Base-by-base conservation (phyloP, 768 basidiomycete genomes). In the Hygrocybe coccinea region DNA sequence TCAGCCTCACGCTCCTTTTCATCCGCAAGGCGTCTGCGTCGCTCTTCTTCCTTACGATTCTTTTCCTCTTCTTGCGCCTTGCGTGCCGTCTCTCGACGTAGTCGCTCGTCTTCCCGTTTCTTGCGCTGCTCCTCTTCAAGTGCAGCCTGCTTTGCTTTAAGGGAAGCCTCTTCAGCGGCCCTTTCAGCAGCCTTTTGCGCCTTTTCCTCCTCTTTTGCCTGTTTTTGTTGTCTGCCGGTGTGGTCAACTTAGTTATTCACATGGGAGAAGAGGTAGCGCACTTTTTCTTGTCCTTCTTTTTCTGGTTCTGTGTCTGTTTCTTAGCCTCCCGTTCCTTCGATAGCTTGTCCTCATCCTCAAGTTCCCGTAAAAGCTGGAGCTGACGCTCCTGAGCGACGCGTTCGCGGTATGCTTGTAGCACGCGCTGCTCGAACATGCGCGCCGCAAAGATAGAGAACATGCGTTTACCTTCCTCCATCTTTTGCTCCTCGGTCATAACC, bases 391-490 rank as follows among this genome's bases (percentile, higher is more conserved):
- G 92, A 11, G 97, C 95, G 15, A 98, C 91, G 71, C 91, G 87
- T 74, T 98, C 95, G 36, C 95, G 88, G 67, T 95, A 98, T 12
- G 95, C 93, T 65, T 93, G 89, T 53, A 97, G 83, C 37, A 98
- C 97, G 21, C 97, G 86, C 72, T 97, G 95, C 74, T 99, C 97
- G 70, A 99, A 98, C 95, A 98, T 97, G 52, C 97, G 85, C 41
- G 97, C 97, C 14, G 97, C 97, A 65, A 99, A 99, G 72, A 99
- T 97, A 60, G 93, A 94, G 77, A 99, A 99, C 97, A 99, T 99
- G 50, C 91, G 84, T 71, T 95, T 93, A 62, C 97, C 97, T 74
- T 98, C 97, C 71, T 97, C 95, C 89, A 95, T 95, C 74, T 95
- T 95, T 74, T 97, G 91, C 71, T 92, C 90, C 70, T 97, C 95